A percentile compares a stretch with the other conserved stretches of the same genome.
These are phyloP conservation scores for Chalciporus chontae DNA, from an alignment of 768 basidiomycete species.

Conservation along the genomic window DNA sequence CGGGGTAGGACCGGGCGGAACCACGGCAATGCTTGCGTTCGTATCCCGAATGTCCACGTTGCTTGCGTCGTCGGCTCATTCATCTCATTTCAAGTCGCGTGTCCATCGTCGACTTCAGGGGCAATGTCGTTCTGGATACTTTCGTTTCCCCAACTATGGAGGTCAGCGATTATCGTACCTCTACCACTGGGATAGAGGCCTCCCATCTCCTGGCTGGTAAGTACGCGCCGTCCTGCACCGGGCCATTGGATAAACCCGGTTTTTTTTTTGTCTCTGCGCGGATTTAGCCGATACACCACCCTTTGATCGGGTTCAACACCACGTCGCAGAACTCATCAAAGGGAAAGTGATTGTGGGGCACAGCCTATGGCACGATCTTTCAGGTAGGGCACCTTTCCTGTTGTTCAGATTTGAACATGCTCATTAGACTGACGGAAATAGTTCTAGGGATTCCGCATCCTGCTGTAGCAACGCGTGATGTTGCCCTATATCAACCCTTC, in stretches of 20 bases:
- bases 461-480: conserved; percentile 75
- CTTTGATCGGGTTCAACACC: conserved; percentile 64
- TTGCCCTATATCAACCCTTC: conserved; percentile 78
- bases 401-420: conserved; percentile 1
- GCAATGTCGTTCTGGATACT: conserved; percentile 56
- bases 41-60: conserved; percentile 26
- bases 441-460: conserved; percentile 80
- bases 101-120: conserved; percentile 54
- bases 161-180: conserved; percentile 72
- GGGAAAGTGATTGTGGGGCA: conserved; percentile 76
- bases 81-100: conserved; percentile 38
- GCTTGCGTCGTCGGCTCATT: conserved; percentile 8
- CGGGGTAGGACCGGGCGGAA: conserved; percentile 79
- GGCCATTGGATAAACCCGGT: not conserved
- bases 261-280: conserved; percentile 1
- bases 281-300: conserved; percentile 37
- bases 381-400: conserved; percentile 43
- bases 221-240: conserved; percentile 9
- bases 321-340: conserved; percentile 61
- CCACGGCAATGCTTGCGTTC: conserved; percentile 80
- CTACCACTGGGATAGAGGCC: conserved; percentile 53
- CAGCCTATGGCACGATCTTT: conserved; percentile 76
- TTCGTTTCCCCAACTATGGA: conserved; percentile 64
- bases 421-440: conserved; percentile 27
- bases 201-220: conserved; percentile 39